phyloP scores from a whole-genome alignment of 208 protist species.

The Zelonia costaricensis region DNA sequence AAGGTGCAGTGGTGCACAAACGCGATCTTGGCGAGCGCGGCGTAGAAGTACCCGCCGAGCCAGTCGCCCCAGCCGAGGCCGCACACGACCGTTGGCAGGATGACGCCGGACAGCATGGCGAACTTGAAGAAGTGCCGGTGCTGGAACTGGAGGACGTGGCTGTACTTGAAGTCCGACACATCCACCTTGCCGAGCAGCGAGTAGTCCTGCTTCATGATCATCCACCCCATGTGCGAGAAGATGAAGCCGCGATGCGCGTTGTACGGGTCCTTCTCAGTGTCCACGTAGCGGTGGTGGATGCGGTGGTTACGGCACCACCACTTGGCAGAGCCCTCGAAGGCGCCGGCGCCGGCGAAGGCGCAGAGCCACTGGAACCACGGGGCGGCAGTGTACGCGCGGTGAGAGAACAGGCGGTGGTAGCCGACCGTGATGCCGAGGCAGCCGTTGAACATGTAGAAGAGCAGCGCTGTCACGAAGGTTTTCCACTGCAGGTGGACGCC shows the following conservation, averaged over 20 bases:
- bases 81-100: slow-evolving; percentile 84
- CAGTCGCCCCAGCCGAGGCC: slow-evolving; percentile 85
- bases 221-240: slow-evolving; percentile 93
- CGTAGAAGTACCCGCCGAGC: slow-evolving; percentile 88
- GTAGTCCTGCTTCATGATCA: slow-evolving; percentile 93
- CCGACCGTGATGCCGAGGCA: slow-evolving; percentile 90
- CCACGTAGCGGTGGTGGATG: slow-evolving; percentile 91
- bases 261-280: slow-evolving; percentile 93
- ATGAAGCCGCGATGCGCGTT: slow-evolving; percentile 89
- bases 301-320: slow-evolving; percentile 92
- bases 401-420: slow-evolving; percentile 91
- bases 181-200: slow-evolving; percentile 80
- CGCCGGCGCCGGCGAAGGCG: slow-evolving; percentile 77
- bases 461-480: slow-evolving; percentile 57
- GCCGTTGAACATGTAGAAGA: slow-evolving; percentile 86
- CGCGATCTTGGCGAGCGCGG: slow-evolving; percentile 69
- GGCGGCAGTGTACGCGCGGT: slow-evolving; percentile 79
- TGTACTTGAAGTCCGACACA: slow-evolving; percentile 83
- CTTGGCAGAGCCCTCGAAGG: slow-evolving; percentile 91
- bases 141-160: slow-evolving; percentile 87
- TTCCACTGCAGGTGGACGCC: slow-evolving; percentile 73
- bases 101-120: slow-evolving; percentile 82
- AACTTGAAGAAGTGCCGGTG: slow-evolving; percentile 86
- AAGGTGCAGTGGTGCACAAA: slow-evolving; percentile 92
- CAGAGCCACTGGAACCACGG: slow-evolving; percentile 66